Evolutionary conservation across 1,139 yeast genomes (phyloP).

Genomic region (Scheffersomyces illinoinensis): DNA sequence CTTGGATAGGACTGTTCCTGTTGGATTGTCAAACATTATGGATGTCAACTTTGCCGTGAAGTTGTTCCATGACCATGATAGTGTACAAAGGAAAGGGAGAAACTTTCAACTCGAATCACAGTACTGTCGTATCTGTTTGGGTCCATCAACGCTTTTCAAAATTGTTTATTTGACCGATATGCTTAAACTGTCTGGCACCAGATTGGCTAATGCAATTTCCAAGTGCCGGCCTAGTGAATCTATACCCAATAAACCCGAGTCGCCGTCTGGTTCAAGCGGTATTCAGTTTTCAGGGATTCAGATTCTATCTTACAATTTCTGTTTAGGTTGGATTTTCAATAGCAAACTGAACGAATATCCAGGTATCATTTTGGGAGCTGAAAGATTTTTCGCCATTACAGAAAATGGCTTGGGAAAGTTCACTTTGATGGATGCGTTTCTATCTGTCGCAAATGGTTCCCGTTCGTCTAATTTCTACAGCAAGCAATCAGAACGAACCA

Average conservation of each 20-base stretch:
- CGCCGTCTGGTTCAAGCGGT: conserved; percentile 7
- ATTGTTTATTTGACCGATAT: conserved; percentile 26
- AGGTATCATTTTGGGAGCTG: conserved; percentile 79
- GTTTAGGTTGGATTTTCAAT: conserved; percentile 74
- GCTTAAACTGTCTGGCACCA: not conserved
- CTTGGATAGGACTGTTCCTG: conserved; percentile 35
- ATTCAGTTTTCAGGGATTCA: conserved; percentile 51
- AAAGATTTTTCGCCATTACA: conserved; percentile 62
- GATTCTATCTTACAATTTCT: conserved; percentile 63
- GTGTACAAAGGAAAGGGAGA: conserved; percentile 25
- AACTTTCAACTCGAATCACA: conserved; percentile 60
- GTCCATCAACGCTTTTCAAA: conserved; percentile 51
- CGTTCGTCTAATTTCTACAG: conserved; percentile 54
- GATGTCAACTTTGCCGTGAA: conserved; percentile 42
- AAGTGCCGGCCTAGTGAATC: not conserved
- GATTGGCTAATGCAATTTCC: not conserved
- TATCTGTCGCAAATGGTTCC: conserved; percentile 66
- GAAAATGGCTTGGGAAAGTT: conserved; percentile 66
- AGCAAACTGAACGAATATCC: conserved; percentile 47
- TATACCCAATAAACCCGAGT: not conserved
- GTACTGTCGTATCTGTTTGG: conserved; percentile 56
- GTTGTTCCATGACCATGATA: conserved; percentile 32
- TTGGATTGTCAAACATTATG: conserved; percentile 46
- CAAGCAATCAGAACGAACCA: conserved; percentile 43
- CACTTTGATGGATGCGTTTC: conserved; percentile 61